Evolutionary conservation across 345 rosid species (phyloP).

Genomic region (Eucalyptus camaldulensis): DNA sequence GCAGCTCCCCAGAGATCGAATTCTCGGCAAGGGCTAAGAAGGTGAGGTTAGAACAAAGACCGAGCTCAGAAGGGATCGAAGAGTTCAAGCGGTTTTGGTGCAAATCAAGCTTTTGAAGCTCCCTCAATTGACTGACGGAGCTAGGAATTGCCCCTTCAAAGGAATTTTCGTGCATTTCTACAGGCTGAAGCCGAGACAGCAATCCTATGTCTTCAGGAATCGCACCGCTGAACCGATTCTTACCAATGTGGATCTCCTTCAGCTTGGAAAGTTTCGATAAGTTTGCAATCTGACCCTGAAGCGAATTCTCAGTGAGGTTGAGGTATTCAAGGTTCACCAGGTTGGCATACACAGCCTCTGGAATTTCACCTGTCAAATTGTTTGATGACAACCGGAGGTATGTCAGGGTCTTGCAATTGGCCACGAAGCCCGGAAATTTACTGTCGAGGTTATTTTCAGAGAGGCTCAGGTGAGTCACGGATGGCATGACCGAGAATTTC

Average conservation of each 20-base stretch:
- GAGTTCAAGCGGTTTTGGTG: constrained; percentile 23
- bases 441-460: constrained; percentile 5
- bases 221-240: constrained; percentile 22
- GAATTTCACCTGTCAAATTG: constrained; percentile 24
- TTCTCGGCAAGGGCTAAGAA: constrained; percentile 36
- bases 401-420: constrained; percentile 21
- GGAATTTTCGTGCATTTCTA: constrained; percentile 24
- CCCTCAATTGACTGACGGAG: constrained; percentile 33
- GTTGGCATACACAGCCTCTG: constrained; percentile 27
- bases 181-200: constrained; percentile 17
- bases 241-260: constrained; percentile 10
- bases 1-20: constrained; percentile 30
- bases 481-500: constrained; percentile 29
- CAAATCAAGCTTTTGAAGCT: constrained; percentile 27
- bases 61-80: constrained; percentile 44
- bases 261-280: constrained; percentile 42
- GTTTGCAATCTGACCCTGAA: constrained; percentile 27
- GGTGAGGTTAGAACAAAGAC: constrained; percentile 35
- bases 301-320: constrained; percentile 20
- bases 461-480: constrained; percentile 32
- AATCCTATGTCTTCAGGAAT: constrained; percentile 28
- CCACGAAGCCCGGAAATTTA: constrained; percentile 36
- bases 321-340: constrained; percentile 31
- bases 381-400: constrained; percentile 39
- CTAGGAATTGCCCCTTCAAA: constrained; percentile 37